Conservation (phyloP, 352 stramenopile species). For the Globisporangium perplexum region DNA sequence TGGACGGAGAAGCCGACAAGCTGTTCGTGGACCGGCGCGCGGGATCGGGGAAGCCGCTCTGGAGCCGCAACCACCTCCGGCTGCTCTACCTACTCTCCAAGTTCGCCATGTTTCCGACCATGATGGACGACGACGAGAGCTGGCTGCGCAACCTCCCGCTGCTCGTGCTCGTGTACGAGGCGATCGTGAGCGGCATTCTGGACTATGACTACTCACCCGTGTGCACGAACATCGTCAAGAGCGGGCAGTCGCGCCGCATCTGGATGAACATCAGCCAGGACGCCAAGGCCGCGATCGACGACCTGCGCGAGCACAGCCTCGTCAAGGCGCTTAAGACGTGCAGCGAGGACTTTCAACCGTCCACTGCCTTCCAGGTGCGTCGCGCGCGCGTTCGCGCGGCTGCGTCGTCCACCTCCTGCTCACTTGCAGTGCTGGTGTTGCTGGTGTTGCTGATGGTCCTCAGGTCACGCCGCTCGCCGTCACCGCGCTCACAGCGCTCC, state of each 20-base stretch:
- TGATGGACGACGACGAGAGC: conserved; percentile 90
- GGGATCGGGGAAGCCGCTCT: conserved; percentile 8
- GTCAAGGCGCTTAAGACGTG: conserved; percentile 94
- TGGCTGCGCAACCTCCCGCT: conserved; percentile 95
- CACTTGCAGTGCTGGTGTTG: conserved; percentile 37
- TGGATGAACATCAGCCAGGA: conserved; percentile 96
- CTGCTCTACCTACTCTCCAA: conserved; percentile 95
- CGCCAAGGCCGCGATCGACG: conserved; percentile 94
- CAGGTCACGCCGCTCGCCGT: conserved; percentile 38
- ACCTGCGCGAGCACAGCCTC: conserved; percentile 92
- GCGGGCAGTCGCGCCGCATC: conserved; percentile 73
- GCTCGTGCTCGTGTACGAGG: conserved; percentile 96
- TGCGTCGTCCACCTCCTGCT: background rate
- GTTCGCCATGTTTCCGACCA: conserved; percentile 90
- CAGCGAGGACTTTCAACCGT: conserved; percentile 92
- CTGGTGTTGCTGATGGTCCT: conserved; percentile 31
- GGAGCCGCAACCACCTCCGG: conserved; percentile 91
- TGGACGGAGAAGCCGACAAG: conserved; percentile 13
- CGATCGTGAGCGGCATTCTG: conserved; percentile 91
- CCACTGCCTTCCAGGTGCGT: conserved; percentile 92
- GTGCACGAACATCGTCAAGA: conserved; percentile 92
- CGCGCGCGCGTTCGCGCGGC: conserved; percentile 5
- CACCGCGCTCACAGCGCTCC: conserved; percentile 33
- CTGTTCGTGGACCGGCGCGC: conserved; percentile 17
- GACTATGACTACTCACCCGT: conserved; percentile 97